Base-by-base conservation (phyloP, 805 yeast genomes). In the Nakazawaea populi region DNA sequence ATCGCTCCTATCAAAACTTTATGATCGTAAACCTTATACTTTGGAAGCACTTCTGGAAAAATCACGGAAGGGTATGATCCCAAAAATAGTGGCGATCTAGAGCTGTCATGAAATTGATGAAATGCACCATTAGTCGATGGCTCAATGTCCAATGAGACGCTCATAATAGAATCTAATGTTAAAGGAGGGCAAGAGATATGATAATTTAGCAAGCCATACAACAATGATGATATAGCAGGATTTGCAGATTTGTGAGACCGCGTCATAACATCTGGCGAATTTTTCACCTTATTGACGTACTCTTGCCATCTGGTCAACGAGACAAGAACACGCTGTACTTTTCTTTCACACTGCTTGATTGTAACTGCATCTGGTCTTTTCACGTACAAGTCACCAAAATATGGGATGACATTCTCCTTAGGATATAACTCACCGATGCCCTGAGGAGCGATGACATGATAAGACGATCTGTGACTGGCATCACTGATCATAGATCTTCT, bases 281-380 rank as follows among this genome's bases (percentile, higher is more conserved):
- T 77, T 18, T 70, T 61, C 38, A 82, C 73, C 44, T 72, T 71
- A 18, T 68, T 66, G 43, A 85, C 66, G 63, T 86, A 88, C 41
- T 81, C 87, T 56, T 83, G 80, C 98, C 98, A 92, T 61, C 94
- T 81, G 51, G 76, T 80, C 60, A 89, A 82, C 0, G 95, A 85
- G 48, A 83, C 82, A 52, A 79, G 75, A 4, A 90, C 80, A 46
- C 88, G 75, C 57, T 79, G 83, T 56, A 88, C 79, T 53, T 83
- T 78, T 44, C 79, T 75, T 53, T 84, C 87, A 55, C 87, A 77
- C 46, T 82, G 84, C 52, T 71, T 70, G 47, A 83, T 65, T 28
- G 73, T 70, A 14, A 68, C 58, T n/a, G 63, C 63, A 31, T 61
- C 69, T 9, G 59, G 58, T 54, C 72, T 76, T 55, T 70, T 70